Evolutionary conservation across 2,329 filamentous ascomycete genomes (phyloP), one percentile per base, ranked within the genome.

Genomic region (Neopestalotiopsis sp.): DNA sequence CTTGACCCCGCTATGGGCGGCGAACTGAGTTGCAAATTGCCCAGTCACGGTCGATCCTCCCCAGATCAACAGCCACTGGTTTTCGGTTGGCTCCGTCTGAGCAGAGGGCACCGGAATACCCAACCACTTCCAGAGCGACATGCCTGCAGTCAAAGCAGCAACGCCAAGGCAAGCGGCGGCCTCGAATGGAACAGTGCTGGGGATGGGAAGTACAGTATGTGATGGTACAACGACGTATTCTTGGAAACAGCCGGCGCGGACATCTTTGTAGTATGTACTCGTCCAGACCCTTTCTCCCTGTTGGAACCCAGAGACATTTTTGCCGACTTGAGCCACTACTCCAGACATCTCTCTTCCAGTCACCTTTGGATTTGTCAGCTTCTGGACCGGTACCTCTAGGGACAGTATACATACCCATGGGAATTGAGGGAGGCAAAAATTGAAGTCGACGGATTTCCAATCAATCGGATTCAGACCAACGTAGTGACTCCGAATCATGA

Each of bases 121-220:
- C 5, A 84, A 70, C 79, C 81, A 84, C 59, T 79, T 77, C 75
- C 81, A 82, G 12, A 84, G 72, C 5, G 82, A 80, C 78, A 84
- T 81, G 53, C 78, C 77, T 2, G 82, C 81, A 13, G 82, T 83
- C 13, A 83, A 72, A 17, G 76, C 81, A 2, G 79, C 80, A 1
- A 84, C 81, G 4, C 82, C 82, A 2, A 83, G 75, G 28, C 79
- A 81, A 5, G 81, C 76, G 10, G 80, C 81, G 9, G 75, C 67
- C 65, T 78, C 74, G 53, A 81, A 78, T 13, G 73, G 68, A 17
- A 82, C 71, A 38, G 76, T 75, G 1, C 65, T 68, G 0, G 82
- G 81, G 24, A 84, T 76, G 6, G 74, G 78, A n/a, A 78, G 74
- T n/a, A 83, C 80, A 5, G 81, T 83, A 66, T 82, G 80, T 42